These are phyloP conservation scores for Striga hermonthica DNA, from an alignment of 305 asterid genomes.

Conservation along the genomic window DNA sequence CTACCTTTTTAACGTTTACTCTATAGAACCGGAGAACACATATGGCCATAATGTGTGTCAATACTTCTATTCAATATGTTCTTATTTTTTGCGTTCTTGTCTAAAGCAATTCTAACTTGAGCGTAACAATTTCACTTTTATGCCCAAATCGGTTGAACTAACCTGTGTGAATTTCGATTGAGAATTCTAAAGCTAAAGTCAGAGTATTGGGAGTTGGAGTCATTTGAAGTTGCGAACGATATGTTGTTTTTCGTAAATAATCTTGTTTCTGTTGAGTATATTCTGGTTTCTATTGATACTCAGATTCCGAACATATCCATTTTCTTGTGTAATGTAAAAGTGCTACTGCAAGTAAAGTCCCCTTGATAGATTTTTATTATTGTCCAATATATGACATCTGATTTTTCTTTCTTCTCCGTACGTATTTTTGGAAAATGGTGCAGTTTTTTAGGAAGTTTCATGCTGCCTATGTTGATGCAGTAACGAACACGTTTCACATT, in stretches of 20 bases:
- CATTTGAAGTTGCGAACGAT: constrained; percentile 2
- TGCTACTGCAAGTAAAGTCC: constrained; percentile 4
- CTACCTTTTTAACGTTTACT: constrained; percentile 1
- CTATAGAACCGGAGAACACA: not conserved
- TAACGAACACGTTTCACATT: constrained; percentile 92
- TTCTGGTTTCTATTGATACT: not conserved
- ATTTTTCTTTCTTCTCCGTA: constrained; percentile 18
- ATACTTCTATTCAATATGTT: not conserved
- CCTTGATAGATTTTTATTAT: not conserved
- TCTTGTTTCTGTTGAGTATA: not conserved
- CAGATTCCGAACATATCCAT: constrained; percentile 5
- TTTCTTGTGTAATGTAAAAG: not conserved
- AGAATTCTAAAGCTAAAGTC: not conserved
- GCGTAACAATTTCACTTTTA: not conserved
- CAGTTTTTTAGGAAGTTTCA: constrained; percentile 92
- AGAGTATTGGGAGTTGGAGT: not conserved
- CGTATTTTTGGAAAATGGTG: constrained; percentile 15
- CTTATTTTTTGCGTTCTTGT: constrained; percentile 9
- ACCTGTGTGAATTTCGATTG: not conserved
- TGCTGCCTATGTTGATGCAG: constrained; percentile 93
- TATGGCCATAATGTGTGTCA: not conserved
- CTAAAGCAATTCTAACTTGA: not conserved
- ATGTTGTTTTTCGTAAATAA: not conserved
- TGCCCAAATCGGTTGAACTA: not conserved
- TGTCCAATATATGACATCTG: constrained; percentile 22